Base-by-base conservation (phyloP, 169 alveolate species). In the Cryptosporidium parvum region DNA sequence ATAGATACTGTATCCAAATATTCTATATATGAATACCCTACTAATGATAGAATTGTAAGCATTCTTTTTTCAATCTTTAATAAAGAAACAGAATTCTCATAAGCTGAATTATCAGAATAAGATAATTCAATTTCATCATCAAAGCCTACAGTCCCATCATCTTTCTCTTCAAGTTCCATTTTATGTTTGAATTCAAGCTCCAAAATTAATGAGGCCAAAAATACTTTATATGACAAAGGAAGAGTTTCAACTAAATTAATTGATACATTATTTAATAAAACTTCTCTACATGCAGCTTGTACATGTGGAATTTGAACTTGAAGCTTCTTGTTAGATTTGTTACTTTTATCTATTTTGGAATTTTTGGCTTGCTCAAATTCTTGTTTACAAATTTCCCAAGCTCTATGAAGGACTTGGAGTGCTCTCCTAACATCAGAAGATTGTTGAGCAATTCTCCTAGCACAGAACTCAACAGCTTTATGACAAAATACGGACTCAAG, bases 351-450 rank as follows among this genome's bases (percentile, higher is more conserved):
- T 44, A 6, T 5, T 35, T 37, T 59, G 16, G 45, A 9, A 12
- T 45, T 6, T 6, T 1, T 58, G 31, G 35, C 53, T 56, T 23
- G 26, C 10, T 72, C 69, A 56, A 44, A 72, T 52, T 72, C 85
- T 8, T 26, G 33, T n/a, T 29, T 65, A n/a, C 80, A 80, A 2
- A 80, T 80, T 21, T 80, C 89, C 58, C 61, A 80, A 23, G 89
- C 89, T 33, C 89, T 59, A 3, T 80, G 89, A 26, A 80, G 89
- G 39, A 80, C 75, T 12, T 80, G 89, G 33, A 80, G 68, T 23
- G 89, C 89, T 65, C 89, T 80, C 42, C 89, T 59, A 2, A 80
- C 89, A 65, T 80, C 89, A 26, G 89, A 80, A 39, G 89, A 80
- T 42, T 80, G 89, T 42, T 80, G 89, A 29, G 89, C 45, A 26